These are phyloP conservation scores for Neurospora crassa DNA, from an alignment of 2,329 filamentous ascomycete species.

Conservation along the genomic window DNA sequence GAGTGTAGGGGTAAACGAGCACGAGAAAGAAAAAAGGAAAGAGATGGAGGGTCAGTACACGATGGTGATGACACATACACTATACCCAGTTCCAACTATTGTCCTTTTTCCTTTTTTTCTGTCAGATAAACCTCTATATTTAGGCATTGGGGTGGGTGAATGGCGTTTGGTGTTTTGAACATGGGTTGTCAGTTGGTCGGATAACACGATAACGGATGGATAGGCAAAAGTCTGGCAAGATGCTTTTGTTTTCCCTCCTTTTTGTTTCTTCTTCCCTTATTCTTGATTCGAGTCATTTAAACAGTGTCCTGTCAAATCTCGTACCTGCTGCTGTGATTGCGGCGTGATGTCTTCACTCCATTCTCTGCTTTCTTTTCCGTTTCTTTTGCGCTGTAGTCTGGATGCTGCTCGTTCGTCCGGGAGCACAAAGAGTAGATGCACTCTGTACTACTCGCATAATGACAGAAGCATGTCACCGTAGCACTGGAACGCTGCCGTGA, in stretches of 20 bases:
- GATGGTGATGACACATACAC: background rate
- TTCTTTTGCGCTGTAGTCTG: background rate
- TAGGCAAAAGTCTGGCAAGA: background rate
- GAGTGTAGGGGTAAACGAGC: background rate
- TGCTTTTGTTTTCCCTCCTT: background rate
- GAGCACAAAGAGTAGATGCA: background rate
- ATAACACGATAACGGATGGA: background rate
- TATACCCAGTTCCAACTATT: background rate
- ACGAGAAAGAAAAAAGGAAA: background rate
- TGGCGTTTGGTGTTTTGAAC: background rate
- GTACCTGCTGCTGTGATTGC: background rate
- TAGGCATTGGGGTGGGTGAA: background rate
- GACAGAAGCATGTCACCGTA: background rate
- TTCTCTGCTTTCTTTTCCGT: background rate
- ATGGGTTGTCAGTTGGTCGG: background rate
- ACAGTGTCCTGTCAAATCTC: background rate
- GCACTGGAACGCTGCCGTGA: background rate
- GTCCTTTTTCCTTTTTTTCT: background rate
- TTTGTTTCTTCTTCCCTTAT: background rate
- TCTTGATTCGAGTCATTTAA: background rate
- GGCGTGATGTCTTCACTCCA: background rate
- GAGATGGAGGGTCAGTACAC: background rate
- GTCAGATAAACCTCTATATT: background rate
- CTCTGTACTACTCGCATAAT: background rate
- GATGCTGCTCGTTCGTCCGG: background rate